Percentiles rank a stretch among this genome's conserved stretches.
phyloP scores from a whole-genome alignment of 306 rosid genomes.

The Malus fusca region DNA sequence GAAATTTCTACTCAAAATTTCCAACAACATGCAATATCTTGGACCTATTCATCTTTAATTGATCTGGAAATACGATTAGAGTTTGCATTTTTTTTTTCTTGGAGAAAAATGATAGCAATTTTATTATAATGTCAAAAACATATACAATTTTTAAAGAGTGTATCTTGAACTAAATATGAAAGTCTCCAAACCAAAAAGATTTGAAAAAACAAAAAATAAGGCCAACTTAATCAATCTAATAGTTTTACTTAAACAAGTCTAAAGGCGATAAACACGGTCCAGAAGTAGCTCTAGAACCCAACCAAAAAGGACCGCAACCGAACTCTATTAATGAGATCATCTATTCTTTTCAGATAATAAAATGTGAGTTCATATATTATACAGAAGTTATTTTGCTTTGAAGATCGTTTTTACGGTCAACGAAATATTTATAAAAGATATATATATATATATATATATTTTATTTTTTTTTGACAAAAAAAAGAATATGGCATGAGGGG shows the following conservation, averaged over 20 bases:
- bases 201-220: not conserved
- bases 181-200: not conserved
- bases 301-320: not conserved
- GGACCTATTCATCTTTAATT: too few species aligned
- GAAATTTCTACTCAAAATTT: too few species aligned
- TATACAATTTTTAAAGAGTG: not conserved
- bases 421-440: not conserved
- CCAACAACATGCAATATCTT: too few species aligned
- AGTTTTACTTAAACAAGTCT: not conserved
- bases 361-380: not conserved
- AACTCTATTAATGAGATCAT: not conserved
- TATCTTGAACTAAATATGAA: too few species aligned
- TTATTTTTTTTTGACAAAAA: too few species aligned
- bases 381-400: not conserved
- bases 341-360: too few species aligned
- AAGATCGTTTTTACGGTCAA: not conserved
- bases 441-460: too few species aligned
- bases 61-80: not conserved
- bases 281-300: not conserved
- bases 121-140: too few species aligned
- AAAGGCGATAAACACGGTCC: not conserved
- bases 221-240: too few species aligned
- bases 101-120: not conserved
- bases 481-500: not conserved
- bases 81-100: too few species aligned